phyloP scores from a whole-genome alignment of 2,329 filamentous ascomycete species.

The Chalara sp. region DNA sequence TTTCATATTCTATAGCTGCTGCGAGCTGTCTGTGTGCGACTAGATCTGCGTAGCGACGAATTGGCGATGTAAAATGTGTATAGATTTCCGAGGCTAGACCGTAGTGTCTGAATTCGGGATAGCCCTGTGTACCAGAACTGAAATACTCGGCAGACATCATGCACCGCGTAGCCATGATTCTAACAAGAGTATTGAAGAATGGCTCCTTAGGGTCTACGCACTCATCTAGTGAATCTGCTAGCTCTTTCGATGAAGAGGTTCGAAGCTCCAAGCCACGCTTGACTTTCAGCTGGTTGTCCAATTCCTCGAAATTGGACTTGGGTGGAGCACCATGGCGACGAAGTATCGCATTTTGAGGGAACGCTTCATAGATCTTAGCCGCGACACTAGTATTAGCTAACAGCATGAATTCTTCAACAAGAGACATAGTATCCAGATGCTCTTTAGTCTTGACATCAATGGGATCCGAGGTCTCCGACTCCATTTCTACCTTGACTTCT shows the following conservation, averaged over 20 bases:
- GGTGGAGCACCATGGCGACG: slow-evolving; percentile 88
- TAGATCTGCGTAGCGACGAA: slow-evolving; percentile 94
- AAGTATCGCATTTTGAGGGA: slow-evolving; percentile 91
- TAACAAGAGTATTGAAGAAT: slow-evolving; percentile 97
- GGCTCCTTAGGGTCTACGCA: slow-evolving; percentile 77
- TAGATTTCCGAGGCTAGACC: slow-evolving; percentile 95
- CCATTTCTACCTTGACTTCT: slow-evolving; percentile 91
- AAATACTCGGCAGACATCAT: slow-evolving; percentile 99
- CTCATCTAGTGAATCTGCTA: slow-evolving; percentile 83
- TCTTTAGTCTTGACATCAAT: slow-evolving; percentile 95
- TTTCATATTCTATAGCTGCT: slow-evolving; percentile 88
- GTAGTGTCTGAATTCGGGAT: slow-evolving; percentile 94
- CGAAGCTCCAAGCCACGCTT: slow-evolving; percentile 76
- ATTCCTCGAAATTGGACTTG: slow-evolving; percentile 93
- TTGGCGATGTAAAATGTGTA: slow-evolving; percentile 96
- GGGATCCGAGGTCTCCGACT: slow-evolving; percentile 92
- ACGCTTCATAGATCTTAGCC: slow-evolving; percentile 80
- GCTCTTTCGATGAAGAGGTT: slow-evolving; percentile 82
- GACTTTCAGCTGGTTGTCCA: slow-evolving; percentile 82
- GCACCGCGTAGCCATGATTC: slow-evolving; percentile 95
- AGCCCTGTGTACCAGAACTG: slow-evolving; percentile 85
- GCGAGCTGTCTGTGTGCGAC: slow-evolving; percentile 91
- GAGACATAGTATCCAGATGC: slow-evolving; percentile 88
- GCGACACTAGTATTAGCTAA: slow-evolving; percentile 96
- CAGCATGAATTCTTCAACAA: slow-evolving; percentile 99